Base-by-base conservation (phyloP, 352 stramenopile species). In the Pythium guiyangense region DNA sequence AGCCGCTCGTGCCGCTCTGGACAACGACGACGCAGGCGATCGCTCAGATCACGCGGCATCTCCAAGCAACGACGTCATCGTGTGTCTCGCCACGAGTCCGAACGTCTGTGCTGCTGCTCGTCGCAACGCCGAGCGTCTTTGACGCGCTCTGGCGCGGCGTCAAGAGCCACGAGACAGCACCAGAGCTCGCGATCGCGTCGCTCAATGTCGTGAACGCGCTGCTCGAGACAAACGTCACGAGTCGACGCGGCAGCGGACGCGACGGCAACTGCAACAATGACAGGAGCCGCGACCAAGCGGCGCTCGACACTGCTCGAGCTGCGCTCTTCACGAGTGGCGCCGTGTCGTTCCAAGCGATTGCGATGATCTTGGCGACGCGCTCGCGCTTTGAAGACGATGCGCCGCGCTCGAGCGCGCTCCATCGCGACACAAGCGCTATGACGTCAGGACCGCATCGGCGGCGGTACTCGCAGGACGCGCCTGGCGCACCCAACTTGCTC, bases 121-220 rank as follows among this genome's bases (percentile, higher is more conserved):
- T 78, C 22, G 69, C 71, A 0, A 78, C 79, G 37, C 35, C 57
- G 9, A 70, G 67, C 10, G 49, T 79, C 52, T 43, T 88, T 6
- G 59, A 73, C 9, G 60, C 64, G 4, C 34, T 88, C 11, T 90
- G 77, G 73, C 50, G 40, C n/a, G 72, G 74, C 1, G 63, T 67
- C n/a, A 22, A 20, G 25, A n/a, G 26, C 25, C 25, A 39, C 1
- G 17, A 58, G 29, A 17, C 64, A 39, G 58, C 58, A 18, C 40
- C 44, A 12, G 67, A 81, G 10, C 54, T 88, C 52, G 53, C 66
- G 9, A 69, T 84, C 14, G 67, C 79, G 18, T 86, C 79, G 5
- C 55, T 92, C 0, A 94, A 88, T 40, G 65, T 86, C 8, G 47
- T 92, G 3, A 94, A 88, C 42, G 48, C 66, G 22, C 80, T 80